Evolutionary conservation across 768 basidiomycete species (phyloP).

Genomic region (Tricholoma flavovirens): DNA sequence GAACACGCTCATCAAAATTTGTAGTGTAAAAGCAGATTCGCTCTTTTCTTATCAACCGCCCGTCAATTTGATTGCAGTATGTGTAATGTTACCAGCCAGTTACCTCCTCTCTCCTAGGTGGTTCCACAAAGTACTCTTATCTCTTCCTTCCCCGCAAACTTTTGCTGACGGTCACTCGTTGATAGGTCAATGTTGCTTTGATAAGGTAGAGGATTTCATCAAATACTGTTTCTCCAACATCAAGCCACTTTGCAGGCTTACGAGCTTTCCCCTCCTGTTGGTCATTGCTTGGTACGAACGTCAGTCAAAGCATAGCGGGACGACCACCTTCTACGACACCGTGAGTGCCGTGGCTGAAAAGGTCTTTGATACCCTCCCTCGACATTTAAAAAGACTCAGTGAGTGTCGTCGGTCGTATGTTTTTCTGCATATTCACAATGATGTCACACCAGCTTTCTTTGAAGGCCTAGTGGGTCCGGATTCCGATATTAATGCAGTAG

Average conservation of each 20-base stretch:
- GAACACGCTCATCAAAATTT: slow-evolving; percentile 12
- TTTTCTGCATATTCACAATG: background rate
- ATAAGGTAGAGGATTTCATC: slow-evolving; percentile 48
- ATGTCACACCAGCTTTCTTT: slow-evolving; percentile 51
- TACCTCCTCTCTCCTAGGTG: slow-evolving; percentile 88
- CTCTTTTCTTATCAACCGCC: slow-evolving; percentile 95
- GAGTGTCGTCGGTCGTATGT: slow-evolving; percentile 21
- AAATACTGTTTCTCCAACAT: background rate
- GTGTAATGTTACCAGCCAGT: slow-evolving; percentile 81
- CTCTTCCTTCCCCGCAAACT: background rate
- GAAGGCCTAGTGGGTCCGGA: slow-evolving; percentile 72
- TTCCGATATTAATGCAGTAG: slow-evolving; percentile 69
- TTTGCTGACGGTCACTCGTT: background rate
- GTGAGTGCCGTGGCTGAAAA: slow-evolving; percentile 61
- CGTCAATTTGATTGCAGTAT: slow-evolving; percentile 81
- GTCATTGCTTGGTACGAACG: slow-evolving; percentile 82
- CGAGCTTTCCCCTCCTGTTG: slow-evolving; percentile 81
- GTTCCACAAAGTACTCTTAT: slow-evolving; percentile 83
- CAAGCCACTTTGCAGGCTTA: slow-evolving; percentile 39
- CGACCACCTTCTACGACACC: slow-evolving; percentile 69
- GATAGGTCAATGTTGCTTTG: slow-evolving; percentile 80
- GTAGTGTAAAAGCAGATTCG: slow-evolving; percentile 79
- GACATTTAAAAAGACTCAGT: slow-evolving; percentile 72
- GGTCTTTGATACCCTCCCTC: slow-evolving; percentile 68
- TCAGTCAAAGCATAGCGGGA: slow-evolving; percentile 64